These are phyloP conservation scores for Zygosaccharomyces pseudobailii DNA, from an alignment of 1,139 yeast species.

Conservation along the genomic window DNA sequence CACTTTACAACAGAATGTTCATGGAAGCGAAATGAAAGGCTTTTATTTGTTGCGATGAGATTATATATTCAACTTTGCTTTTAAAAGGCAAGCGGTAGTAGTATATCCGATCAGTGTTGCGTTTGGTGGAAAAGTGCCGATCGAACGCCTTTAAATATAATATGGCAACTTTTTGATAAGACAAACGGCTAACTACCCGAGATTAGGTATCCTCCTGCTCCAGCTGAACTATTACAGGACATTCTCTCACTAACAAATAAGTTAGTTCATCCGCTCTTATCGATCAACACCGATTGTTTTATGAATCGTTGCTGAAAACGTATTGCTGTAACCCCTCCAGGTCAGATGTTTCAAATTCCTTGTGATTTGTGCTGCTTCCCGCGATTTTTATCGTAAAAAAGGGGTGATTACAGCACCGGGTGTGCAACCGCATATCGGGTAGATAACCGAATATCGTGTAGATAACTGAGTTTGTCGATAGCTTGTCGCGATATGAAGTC, in stretches of 20 bases:
- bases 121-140: neutral
- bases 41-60: neutral
- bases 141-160: neutral
- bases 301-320: no score
- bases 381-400: neutral
- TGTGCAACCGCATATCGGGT: neutral
- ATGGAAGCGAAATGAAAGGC: neutral
- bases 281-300: no score
- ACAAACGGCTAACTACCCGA: slow-evolving; percentile 3
- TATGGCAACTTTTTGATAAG: neutral
- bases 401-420: neutral
- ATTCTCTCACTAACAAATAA: no score
- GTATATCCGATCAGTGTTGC: no score
- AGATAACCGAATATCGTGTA: neutral
- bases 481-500: no score
- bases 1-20: neutral
- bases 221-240: no score
- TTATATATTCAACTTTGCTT: neutral
- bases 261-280: no score
- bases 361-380: no score
- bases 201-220: no score
- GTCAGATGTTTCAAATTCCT: neutral
- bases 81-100: no score
- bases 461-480: neutral
- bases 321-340: neutral